Conservation (phyloP, 345 rosid species). For the Acer yangbiense region DNA sequence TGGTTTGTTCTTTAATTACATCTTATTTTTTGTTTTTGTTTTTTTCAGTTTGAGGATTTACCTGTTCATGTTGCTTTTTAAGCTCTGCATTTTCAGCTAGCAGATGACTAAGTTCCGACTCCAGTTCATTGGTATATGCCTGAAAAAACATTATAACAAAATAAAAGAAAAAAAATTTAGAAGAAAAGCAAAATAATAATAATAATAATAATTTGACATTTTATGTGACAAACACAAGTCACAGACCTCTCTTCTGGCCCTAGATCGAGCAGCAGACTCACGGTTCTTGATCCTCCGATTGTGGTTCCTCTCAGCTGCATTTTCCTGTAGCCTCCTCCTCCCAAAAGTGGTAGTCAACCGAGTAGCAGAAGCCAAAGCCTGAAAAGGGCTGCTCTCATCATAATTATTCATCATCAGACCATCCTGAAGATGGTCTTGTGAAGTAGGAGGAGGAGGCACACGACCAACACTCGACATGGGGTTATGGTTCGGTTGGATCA, state of each 20-base stretch:
- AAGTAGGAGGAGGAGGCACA: neutral
- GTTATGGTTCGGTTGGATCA: neutral
- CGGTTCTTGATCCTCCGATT: constrained; percentile 84
- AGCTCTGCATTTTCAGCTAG: constrained; percentile 70
- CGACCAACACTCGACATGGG: neutral
- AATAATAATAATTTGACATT: neutral
- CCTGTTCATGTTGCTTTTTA: constrained; percentile 63
- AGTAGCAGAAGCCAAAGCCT: constrained; percentile 37
- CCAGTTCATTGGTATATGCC: constrained; percentile 76
- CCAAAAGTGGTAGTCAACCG: constrained; percentile 36
- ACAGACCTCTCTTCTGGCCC: constrained; percentile 76
- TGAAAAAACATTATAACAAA: constrained; percentile 26
- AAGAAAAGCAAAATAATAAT: neutral
- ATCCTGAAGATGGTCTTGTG: neutral
- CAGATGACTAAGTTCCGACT: constrained; percentile 54
- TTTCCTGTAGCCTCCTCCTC: constrained; percentile 48
- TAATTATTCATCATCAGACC: no score
- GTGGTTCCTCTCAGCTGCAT: neutral
- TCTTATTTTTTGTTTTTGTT: neutral
- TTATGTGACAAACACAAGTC: neutral
- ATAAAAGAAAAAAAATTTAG: neutral
- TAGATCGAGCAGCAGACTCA: constrained; percentile 86
- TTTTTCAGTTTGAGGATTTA: constrained; percentile 21
- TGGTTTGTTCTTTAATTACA: no score
- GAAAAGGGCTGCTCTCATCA: constrained; percentile 27